Evolutionary conservation across 192 early-diverging fungal genomes (phyloP).

Genomic region (Podila horticola): DNA sequence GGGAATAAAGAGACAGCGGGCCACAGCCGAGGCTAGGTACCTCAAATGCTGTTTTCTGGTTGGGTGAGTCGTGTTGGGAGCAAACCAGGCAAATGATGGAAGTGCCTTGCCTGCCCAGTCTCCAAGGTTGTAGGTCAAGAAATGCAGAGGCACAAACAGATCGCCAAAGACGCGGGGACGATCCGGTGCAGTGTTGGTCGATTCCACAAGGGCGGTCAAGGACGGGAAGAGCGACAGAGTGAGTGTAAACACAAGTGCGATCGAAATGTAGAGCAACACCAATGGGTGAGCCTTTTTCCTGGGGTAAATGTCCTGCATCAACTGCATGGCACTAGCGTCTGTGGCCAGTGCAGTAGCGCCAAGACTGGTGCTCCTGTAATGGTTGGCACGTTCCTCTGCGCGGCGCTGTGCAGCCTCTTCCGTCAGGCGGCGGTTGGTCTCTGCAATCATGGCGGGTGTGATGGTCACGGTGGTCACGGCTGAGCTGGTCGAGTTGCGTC

Average conservation of each 20-base stretch:
- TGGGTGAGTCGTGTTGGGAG: slow-evolving; percentile 56
- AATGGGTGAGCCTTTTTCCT: slow-evolving; percentile 40
- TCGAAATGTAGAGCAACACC: slow-evolving; percentile 54
- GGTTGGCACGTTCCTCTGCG: slow-evolving; percentile 18
- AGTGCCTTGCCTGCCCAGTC: slow-evolving; percentile 76
- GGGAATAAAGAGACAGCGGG: slow-evolving; percentile 70
- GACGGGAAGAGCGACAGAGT: slow-evolving; percentile 82
- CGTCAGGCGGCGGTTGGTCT: slow-evolving; percentile 18
- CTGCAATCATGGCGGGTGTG: slow-evolving; percentile 47
- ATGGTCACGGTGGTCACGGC: slow-evolving; percentile 27
- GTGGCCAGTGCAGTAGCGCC: slow-evolving; percentile 21
- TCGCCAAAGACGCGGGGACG: slow-evolving; percentile 55
- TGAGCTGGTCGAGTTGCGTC: slow-evolving; percentile 41
- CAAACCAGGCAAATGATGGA: slow-evolving; percentile 58
- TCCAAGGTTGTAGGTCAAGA: slow-evolving; percentile 76
- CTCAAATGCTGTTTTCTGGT: slow-evolving; percentile 52
- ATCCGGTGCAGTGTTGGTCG: slow-evolving; percentile 55
- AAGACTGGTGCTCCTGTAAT: slow-evolving; percentile 27
- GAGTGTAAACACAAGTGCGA: slow-evolving; percentile 69
- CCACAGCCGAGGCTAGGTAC: slow-evolving; percentile 56
- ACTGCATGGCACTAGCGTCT: slow-evolving; percentile 23
- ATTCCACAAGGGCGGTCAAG: slow-evolving; percentile 74
- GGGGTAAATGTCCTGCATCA: slow-evolving; percentile 42
- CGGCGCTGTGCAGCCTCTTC: slow-evolving; percentile 18
- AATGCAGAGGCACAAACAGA: slow-evolving; percentile 77